These are phyloP conservation scores for Marasmius sp. DNA, from an alignment of 1,284 basidiomycete species.

Conservation along the genomic window DNA sequence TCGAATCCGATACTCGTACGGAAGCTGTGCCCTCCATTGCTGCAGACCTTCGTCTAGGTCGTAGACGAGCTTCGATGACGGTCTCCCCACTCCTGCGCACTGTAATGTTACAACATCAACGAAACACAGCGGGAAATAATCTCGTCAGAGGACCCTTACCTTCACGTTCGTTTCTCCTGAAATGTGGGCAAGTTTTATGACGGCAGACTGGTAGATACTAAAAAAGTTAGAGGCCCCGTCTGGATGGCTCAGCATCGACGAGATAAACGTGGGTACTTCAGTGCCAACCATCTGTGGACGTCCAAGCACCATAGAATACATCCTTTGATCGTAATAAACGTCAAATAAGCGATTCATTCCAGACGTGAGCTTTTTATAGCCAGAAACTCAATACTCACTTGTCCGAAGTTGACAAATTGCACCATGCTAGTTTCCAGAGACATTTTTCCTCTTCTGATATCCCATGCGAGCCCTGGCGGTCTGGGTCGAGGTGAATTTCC, in stretches of 20 bases:
- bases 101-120: slow-evolving; percentile 17
- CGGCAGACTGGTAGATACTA: slow-evolving; percentile 33
- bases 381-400: slow-evolving; percentile 34
- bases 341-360: slow-evolving; percentile 6
- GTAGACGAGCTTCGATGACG: slow-evolving; percentile 35
- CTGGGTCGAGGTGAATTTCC: slow-evolving; percentile 53
- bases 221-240: slow-evolving; percentile 37
- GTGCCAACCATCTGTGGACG: slow-evolving; percentile 43
- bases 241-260: slow-evolving; percentile 30
- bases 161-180: slow-evolving; percentile 42
- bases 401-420: slow-evolving; percentile 46
- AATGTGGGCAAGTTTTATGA: slow-evolving; percentile 39
- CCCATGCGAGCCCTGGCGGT: slow-evolving; percentile 45
- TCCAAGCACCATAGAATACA: slow-evolving; percentile 44
- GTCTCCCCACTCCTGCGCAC: slow-evolving; percentile 39
- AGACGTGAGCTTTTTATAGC: neutral
- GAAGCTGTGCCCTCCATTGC: slow-evolving; percentile 42
- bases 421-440: slow-evolving; percentile 47
- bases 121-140: neutral
- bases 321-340: slow-evolving; percentile 24
- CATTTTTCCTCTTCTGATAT: slow-evolving; percentile 47
- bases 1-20: slow-evolving; percentile 30
- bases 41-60: slow-evolving; percentile 42
- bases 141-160: slow-evolving; percentile 23
- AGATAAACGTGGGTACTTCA: slow-evolving; percentile 37